Evolutionary conservation across 345 rosid species (phyloP).

Genomic region (Viola odorata): DNA sequence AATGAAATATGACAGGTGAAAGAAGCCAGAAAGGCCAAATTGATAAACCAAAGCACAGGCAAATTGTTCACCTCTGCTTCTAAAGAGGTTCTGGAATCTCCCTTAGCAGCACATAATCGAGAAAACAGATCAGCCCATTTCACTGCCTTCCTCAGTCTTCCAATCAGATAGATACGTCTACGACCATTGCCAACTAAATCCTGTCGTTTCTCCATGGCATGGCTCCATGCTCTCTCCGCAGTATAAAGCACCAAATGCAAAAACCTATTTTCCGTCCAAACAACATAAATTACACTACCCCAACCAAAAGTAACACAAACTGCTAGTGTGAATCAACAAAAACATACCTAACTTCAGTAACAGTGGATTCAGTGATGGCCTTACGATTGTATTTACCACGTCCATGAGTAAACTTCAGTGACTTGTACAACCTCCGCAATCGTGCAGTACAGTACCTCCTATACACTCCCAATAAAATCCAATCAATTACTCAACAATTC

Average conservation of each 20-base stretch:
- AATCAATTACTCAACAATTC: conserved; percentile 7
- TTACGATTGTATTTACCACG: conserved; percentile 74
- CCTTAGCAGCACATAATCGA: conserved; percentile 63
- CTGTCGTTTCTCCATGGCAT: conserved; percentile 99
- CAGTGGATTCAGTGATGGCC: conserved; percentile 68
- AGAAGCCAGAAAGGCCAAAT: not conserved
- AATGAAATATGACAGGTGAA: not conserved
- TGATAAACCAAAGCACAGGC: conserved; percentile 9
- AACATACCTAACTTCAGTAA: conserved; percentile 85
- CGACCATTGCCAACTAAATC: conserved; percentile 84
- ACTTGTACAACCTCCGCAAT: conserved; percentile 86
- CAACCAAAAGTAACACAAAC: not conserved
- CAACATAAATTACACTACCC: conserved; percentile 1
- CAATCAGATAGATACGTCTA: conserved; percentile 82
- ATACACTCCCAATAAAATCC: conserved; percentile 20
- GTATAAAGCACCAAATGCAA: conserved; percentile 84
- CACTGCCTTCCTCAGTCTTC: conserved; percentile 91
- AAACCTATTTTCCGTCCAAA: conserved; percentile 52
- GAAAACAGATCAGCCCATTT: conserved; percentile 89
- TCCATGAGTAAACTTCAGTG: conserved; percentile 93
- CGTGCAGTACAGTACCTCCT: conserved; percentile 98
- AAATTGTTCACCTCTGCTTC: conserved; percentile 77
- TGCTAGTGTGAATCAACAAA: not conserved
- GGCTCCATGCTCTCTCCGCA: conserved; percentile 99
- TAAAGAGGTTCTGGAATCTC: conserved; percentile 84